Evolutionary conservation across 1,284 basidiomycete genomes (phyloP).

Genomic region (Papiliotrema flavescens): DNA sequence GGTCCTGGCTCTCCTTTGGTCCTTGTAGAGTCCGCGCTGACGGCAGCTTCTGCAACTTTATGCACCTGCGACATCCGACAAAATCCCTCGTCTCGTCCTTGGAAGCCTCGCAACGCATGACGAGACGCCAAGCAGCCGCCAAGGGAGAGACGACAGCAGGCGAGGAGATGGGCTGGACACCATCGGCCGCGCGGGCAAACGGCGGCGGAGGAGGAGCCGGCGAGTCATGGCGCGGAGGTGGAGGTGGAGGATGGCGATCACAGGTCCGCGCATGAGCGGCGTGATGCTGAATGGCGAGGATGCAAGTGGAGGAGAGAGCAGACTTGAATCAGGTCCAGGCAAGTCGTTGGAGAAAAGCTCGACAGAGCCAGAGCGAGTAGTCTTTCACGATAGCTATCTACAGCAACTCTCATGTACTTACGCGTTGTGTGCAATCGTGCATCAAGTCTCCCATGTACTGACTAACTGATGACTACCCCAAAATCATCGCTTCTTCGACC

Average conservation of each 20-base stretch:
- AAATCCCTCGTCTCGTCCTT: slow-evolving; percentile 74
- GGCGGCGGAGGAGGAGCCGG: background rate
- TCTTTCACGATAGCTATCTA: background rate
- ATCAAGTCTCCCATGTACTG: slow-evolving; percentile 16
- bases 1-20: too few species aligned
- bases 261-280: too few species aligned
- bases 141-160: slow-evolving; percentile 18
- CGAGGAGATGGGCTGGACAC: slow-evolving; percentile 41
- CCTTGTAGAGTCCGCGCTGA: slow-evolving; percentile 50
- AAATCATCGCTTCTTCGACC: background rate
- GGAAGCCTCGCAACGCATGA: slow-evolving; percentile 75
- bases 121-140: slow-evolving; percentile 56
- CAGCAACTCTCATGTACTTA: background rate
- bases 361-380: too few species aligned
- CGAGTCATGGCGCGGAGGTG: background rate
- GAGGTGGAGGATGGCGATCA: background rate
- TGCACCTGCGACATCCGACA: slow-evolving; percentile 88
- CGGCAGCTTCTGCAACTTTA: slow-evolving; percentile 84
- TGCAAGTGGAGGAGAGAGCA: too few species aligned
- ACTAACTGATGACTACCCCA: too few species aligned
- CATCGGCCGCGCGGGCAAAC: slow-evolving; percentile 6
- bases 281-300: too few species aligned
- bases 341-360: too few species aligned
- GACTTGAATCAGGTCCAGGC: background rate
- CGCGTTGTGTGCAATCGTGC: background rate